Percentiles rank a stretch among this genome's conserved stretches.
phyloP scores from a whole-genome alignment of 1,139 yeast genomes.

The Scheffersomyces segobiensis region DNA sequence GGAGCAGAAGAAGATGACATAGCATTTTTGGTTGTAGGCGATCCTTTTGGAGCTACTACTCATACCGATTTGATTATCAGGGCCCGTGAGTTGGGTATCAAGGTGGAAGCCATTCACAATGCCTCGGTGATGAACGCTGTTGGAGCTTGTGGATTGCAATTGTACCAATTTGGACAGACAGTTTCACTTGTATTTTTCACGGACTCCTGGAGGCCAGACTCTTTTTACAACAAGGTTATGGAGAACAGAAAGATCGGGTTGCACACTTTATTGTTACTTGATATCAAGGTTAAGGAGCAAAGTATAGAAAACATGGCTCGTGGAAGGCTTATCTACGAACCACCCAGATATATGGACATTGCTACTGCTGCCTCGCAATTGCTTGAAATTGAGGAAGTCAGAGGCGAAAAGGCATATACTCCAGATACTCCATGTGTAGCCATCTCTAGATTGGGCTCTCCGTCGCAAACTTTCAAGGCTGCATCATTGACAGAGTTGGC shows the following conservation, averaged over 20 bases:
- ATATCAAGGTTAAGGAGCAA: constrained; percentile 96
- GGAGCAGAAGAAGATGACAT: constrained; percentile 79
- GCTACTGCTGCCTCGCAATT: constrained; percentile 87
- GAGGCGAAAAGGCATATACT: constrained; percentile 76
- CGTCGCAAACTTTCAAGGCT: constrained; percentile 78
- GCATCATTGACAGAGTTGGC: constrained; percentile 77
- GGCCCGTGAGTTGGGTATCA: constrained; percentile 80
- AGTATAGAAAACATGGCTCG: constrained; percentile 92
- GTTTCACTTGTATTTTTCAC: constrained; percentile 95
- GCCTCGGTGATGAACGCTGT: constrained; percentile 99
- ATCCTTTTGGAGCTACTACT: constrained; percentile 97
- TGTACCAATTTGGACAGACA: constrained; percentile 95
- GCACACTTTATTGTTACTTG: constrained; percentile 84
- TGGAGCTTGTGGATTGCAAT: constrained; percentile 95
- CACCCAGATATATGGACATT: constrained; percentile 94
- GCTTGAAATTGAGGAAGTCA: constrained; percentile 77
- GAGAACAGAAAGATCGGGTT: constrained; percentile 89
- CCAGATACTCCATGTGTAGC: constrained; percentile 92
- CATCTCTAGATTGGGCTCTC: constrained; percentile 86
- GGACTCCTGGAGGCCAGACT: constrained; percentile 94
- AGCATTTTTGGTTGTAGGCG: constrained; percentile 96
- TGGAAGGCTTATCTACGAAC: constrained; percentile 89
- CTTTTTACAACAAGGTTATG: constrained; percentile 84
- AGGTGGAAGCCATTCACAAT: constrained; percentile 83
- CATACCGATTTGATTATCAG: constrained; percentile 92